A percentile compares a stretch with the other conserved stretches of the same genome.
Conservation (phyloP, 371 early-diverging fungal species). For the Circinella umbellata region DNA sequence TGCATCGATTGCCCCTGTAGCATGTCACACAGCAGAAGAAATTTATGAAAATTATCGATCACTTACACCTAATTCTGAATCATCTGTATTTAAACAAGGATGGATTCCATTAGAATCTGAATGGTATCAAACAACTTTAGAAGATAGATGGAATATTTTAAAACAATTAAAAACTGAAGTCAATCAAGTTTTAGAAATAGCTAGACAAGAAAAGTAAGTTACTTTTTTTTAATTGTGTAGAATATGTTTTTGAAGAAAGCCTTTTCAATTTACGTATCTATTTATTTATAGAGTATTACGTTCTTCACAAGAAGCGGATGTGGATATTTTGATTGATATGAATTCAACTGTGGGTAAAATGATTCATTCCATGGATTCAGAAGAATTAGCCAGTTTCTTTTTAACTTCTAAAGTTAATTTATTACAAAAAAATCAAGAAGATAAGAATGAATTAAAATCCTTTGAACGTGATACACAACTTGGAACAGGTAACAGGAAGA, state of each 20-base stretch:
- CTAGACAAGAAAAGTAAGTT: constrained; percentile 67
- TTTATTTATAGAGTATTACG: constrained; percentile 43
- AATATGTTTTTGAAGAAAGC: background rate
- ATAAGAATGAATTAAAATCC: constrained; percentile 6
- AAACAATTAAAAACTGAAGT: constrained; percentile 63
- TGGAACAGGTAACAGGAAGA: constrained; percentile 23
- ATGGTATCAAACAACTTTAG: constrained; percentile 60
- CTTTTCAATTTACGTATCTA: too few species aligned
- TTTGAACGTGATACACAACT: constrained; percentile 29
- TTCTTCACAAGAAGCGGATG: constrained; percentile 61
- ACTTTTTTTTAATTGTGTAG: background rate
- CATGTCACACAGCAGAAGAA: constrained; percentile 81
- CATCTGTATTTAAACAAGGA: constrained; percentile 65
- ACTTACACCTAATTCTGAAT: constrained; percentile 47
- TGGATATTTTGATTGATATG: constrained; percentile 42
- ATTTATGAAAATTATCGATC: constrained; percentile 69
- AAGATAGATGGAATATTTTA: constrained; percentile 62
- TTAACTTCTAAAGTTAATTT: constrained; percentile 53
- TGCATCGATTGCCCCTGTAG: constrained; percentile 69
- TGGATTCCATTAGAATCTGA: constrained; percentile 59
- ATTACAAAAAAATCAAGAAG: constrained; percentile 18
- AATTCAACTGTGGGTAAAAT: constrained; percentile 18
- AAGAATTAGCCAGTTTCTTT: constrained; percentile 52
- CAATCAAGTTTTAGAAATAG: constrained; percentile 71
- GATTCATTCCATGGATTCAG: constrained; percentile 37